Conservation (phyloP, 2,329 filamentous ascomycete species). For the Tolypocladium guangdongense region DNA sequence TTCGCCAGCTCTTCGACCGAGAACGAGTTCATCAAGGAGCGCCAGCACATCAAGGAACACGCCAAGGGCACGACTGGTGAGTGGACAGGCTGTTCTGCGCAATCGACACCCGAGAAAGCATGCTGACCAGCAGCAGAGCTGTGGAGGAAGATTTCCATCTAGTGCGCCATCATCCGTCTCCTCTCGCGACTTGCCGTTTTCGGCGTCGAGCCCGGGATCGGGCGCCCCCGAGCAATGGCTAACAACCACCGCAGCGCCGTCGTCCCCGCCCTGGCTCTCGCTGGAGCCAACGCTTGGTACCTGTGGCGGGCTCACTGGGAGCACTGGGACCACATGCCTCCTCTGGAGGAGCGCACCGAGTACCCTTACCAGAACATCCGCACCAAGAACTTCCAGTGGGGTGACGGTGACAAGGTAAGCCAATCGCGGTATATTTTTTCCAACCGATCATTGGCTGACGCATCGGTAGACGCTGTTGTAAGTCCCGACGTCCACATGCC, state of each 20-base stretch:
- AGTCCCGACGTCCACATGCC: slow-evolving; percentile 9
- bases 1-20: slow-evolving; percentile 64
- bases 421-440: neutral
- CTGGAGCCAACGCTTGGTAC: slow-evolving; percentile 72
- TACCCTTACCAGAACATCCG: slow-evolving; percentile 98
- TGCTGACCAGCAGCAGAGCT: slow-evolving; percentile 52
- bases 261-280: slow-evolving; percentile 60
- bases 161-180: slow-evolving; percentile 53
- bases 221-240: no score
- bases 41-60: slow-evolving; percentile 82
- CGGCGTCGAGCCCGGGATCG: neutral
- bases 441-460: slow-evolving; percentile 13
- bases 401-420: slow-evolving; percentile 84
- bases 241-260: slow-evolving; percentile 47
- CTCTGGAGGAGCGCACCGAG: slow-evolving; percentile 82
- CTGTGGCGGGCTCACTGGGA: slow-evolving; percentile 97
- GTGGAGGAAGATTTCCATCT: slow-evolving; percentile 93
- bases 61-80: slow-evolving; percentile 73
- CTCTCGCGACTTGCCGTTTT: neutral
- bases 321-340: slow-evolving; percentile 77
- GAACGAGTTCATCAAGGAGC: slow-evolving; percentile 90
- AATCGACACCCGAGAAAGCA: neutral
- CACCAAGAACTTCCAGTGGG: slow-evolving; percentile 90
- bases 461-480: slow-evolving; percentile 41
- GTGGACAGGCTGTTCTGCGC: slow-evolving; percentile 15